These are phyloP conservation scores for Fraxinus floribunda DNA, from an alignment of 305 asterid species.

Conservation along the genomic window DNA sequence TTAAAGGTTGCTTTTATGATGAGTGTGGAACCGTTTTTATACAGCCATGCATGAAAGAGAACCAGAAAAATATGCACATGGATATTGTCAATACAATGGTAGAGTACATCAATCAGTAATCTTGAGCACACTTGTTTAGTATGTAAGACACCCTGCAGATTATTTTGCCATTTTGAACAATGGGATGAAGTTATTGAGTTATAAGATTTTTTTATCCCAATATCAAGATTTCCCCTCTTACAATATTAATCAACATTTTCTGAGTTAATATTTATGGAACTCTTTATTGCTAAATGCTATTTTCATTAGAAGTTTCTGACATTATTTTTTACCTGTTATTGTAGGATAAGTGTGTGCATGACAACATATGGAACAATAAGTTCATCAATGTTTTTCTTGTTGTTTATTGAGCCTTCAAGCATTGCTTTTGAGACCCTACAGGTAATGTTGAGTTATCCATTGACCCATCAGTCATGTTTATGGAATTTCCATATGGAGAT, in stretches of 20 bases:
- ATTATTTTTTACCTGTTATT: slow-evolving; percentile 20
- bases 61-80: background rate
- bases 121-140: background rate
- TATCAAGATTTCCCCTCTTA: background rate
- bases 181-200: background rate
- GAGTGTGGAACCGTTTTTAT: background rate
- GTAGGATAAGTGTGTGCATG: slow-evolving; percentile 49
- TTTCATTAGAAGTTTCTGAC: slow-evolving; percentile 12
- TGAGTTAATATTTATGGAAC: background rate
- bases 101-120: background rate
- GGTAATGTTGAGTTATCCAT: background rate
- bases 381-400: slow-evolving; percentile 56
- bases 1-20: background rate
- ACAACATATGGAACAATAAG: background rate
- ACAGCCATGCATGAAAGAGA: background rate
- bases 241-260: background rate
- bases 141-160: background rate
- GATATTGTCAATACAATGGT: background rate
- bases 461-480: background rate
- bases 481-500: background rate
- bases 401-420: slow-evolving; percentile 75
- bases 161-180: background rate
- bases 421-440: background rate
- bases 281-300: background rate
- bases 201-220: background rate